Conservation (phyloP, 345 rosid genomes). For the Pseudoturritis turrita region DNA sequence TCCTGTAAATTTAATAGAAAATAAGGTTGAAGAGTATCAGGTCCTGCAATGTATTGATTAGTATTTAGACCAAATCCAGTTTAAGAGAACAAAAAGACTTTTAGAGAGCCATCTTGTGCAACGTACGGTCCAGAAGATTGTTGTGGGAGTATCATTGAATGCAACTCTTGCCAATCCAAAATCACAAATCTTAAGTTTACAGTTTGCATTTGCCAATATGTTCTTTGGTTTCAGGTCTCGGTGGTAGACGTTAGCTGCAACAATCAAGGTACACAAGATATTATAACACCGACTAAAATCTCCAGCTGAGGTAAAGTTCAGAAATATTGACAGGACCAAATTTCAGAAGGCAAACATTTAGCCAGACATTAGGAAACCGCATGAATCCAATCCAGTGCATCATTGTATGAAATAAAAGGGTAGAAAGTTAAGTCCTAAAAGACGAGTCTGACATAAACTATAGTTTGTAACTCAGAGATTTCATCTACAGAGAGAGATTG, state of each 20-base stretch:
- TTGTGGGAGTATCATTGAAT: conserved; percentile 80
- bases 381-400: neutral
- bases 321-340: neutral
- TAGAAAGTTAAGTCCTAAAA: neutral
- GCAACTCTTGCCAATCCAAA: conserved; percentile 97
- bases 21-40: conserved; percentile 7
- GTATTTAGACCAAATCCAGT: neutral
- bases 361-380: neutral
- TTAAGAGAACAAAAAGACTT: conserved; percentile 2
- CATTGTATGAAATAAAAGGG: neutral
- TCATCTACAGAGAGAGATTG: neutral
- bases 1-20: conserved; percentile 46
- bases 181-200: conserved; percentile 94
- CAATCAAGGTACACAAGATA: conserved; percentile 20
- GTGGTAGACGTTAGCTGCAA: conserved; percentile 91
- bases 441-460: neutral
- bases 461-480: neutral
- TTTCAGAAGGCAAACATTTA: conserved; percentile 16
- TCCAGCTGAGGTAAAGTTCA: neutral
- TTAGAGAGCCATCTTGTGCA: neutral
- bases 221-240: conserved; percentile 95
- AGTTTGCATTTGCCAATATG: conserved; percentile 95
- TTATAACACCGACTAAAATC: neutral
- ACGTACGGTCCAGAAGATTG: conserved; percentile 93
- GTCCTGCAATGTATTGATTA: neutral